Evolutionary conservation across 2,329 filamentous ascomycete species (phyloP).

Genomic region (Drechslerella stenobrocha): DNA sequence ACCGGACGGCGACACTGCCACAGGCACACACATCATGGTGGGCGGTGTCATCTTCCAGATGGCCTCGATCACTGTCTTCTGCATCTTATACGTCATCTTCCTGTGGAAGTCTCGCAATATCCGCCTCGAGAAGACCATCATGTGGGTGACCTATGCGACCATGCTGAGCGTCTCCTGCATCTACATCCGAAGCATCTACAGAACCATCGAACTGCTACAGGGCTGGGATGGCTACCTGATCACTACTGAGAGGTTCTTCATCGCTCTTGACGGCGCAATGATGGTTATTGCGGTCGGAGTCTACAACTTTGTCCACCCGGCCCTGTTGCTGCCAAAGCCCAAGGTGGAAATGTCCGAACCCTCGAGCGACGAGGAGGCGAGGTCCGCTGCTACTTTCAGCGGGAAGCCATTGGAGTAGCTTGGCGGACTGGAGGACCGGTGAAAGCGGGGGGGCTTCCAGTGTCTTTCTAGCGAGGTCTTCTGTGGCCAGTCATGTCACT

Average conservation of each 20-base stretch:
- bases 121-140: slow-evolving; percentile 37
- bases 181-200: slow-evolving; percentile 60
- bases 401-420: too few species aligned
- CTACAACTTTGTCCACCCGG: slow-evolving; percentile 59
- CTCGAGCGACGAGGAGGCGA: slow-evolving; percentile 36
- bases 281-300: slow-evolving; percentile 59
- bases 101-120: slow-evolving; percentile 54
- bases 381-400: too few species aligned
- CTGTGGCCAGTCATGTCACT: too few species aligned
- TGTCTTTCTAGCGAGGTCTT: too few species aligned
- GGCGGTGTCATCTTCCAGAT: slow-evolving; percentile 66
- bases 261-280: slow-evolving; percentile 60
- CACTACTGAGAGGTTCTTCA: slow-evolving; percentile 60
- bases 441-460: too few species aligned
- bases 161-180: slow-evolving; percentile 58
- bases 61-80: slow-evolving; percentile 62
- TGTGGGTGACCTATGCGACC: slow-evolving; percentile 55
- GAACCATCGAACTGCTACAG: slow-evolving; percentile 60
- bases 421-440: too few species aligned
- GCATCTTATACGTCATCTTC: slow-evolving; percentile 60
- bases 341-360: slow-evolving; percentile 21
- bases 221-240: slow-evolving; percentile 61
- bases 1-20: slow-evolving; percentile 58
- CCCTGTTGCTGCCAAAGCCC: slow-evolving; percentile 55
- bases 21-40: slow-evolving; percentile 60